Evolutionary conservation across 495 filamentous ascomycete genomes (phyloP).

Genomic region (Penicillium diatomitis): DNA sequence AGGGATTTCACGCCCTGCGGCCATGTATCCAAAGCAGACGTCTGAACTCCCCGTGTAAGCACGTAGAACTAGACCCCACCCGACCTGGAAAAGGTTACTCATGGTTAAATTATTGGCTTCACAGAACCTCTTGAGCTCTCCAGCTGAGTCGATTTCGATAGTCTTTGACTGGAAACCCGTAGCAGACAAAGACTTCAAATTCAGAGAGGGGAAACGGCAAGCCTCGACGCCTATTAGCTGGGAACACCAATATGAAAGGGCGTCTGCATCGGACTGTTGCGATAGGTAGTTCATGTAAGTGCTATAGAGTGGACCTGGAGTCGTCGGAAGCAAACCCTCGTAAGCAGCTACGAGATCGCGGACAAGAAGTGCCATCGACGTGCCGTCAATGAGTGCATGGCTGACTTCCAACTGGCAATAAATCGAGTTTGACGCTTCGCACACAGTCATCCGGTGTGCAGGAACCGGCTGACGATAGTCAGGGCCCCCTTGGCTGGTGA

Average conservation of each 20-base stretch:
- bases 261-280: conserved; percentile 7
- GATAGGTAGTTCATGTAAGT: not conserved
- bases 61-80: conserved; percentile 33
- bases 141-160: conserved; percentile 7
- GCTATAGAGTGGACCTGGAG: not conserved
- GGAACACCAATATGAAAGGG: conserved; percentile 31
- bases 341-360: not conserved
- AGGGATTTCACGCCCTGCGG: conserved; percentile 18
- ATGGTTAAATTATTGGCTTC: not conserved
- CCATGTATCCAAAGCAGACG: conserved; percentile 33
- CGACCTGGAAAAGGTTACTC: conserved; percentile 21
- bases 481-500: not conserved
- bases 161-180: not conserved
- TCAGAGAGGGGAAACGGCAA: conserved; percentile 30
- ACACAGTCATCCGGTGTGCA: not conserved
- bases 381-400: not conserved
- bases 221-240: conserved; percentile 32
- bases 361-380: not conserved
- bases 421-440: not conserved
- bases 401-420: not conserved
- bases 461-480: not conserved
- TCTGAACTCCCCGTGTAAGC: conserved; percentile 31
- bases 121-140: not conserved
- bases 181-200: conserved; percentile 4
- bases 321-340: not conserved